phyloP scores from a whole-genome alignment of 257 asterid genomes.

The Jacaranda copaia region DNA sequence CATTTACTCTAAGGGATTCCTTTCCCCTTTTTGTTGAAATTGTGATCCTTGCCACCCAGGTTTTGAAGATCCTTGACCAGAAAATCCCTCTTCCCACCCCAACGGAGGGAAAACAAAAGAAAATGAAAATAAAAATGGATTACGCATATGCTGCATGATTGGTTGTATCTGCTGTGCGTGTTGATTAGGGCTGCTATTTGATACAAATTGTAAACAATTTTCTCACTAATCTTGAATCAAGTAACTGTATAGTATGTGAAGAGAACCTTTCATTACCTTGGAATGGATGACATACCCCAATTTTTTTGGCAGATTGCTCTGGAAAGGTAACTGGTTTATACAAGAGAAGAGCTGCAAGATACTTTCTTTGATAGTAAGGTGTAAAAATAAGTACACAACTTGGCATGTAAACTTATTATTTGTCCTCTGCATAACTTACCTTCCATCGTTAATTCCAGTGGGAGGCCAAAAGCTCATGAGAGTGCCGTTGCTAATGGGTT shows the following conservation, averaged over 20 bases:
- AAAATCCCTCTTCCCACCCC: not conserved
- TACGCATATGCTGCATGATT: constrained; percentile 11
- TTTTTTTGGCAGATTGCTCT: constrained; percentile 66
- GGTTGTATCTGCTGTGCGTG: constrained; percentile 6
- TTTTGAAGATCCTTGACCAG: constrained; percentile 17
- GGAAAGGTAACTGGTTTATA: constrained; percentile 89
- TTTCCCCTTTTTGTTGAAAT: not conserved
- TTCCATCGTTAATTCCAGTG: constrained; percentile 54
- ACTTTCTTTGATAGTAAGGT: constrained; percentile 78
- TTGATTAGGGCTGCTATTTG: constrained; percentile 2
- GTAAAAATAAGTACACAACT: not conserved
- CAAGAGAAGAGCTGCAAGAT: constrained; percentile 91
- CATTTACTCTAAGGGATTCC: not conserved
- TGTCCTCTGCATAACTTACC: constrained; percentile 20
- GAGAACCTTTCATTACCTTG: constrained; percentile 26
- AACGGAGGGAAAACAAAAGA: not conserved
- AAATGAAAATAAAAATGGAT: not conserved
- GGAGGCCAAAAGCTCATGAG: constrained; percentile 63
- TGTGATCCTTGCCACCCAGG: not conserved
- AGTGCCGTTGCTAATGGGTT: constrained; percentile 53
- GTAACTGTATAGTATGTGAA: constrained; percentile 8
- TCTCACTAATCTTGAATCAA: constrained; percentile 19
- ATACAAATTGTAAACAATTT: not conserved
- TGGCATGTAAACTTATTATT: not conserved
- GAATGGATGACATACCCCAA: constrained; percentile 29